Percentiles rank a stretch among this genome's conserved stretches.
These are phyloP conservation scores for Eragrostis nindensis DNA, from an alignment of 176 grass and related monocot species.

Conservation along the genomic window DNA sequence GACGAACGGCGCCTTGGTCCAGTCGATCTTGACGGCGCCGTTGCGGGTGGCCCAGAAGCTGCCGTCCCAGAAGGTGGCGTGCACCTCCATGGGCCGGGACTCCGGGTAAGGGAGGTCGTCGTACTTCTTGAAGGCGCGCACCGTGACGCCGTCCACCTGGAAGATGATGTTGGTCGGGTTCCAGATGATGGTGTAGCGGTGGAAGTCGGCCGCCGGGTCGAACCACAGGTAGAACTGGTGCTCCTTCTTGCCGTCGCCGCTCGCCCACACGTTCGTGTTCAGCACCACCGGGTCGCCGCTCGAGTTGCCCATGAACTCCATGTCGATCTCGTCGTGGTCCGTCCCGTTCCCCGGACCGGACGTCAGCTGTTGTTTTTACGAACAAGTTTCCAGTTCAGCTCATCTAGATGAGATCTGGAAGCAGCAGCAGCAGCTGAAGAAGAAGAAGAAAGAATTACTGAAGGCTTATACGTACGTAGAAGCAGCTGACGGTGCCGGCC, in stretches of 20 bases:
- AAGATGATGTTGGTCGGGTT: conserved; percentile 58
- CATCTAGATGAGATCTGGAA: neutral
- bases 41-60: conserved; percentile 82
- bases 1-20: conserved; percentile 58
- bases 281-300: conserved; percentile 34
- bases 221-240: conserved; percentile 69
- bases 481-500: conserved; percentile 59
- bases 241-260: conserved; percentile 64
- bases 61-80: conserved; percentile 82
- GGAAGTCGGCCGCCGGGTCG: conserved; percentile 51
- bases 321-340: conserved; percentile 60
- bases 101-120: conserved; percentile 46
- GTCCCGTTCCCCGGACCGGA: conserved; percentile 33
- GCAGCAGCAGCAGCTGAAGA: no score
- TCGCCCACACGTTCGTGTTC: conserved; percentile 63
- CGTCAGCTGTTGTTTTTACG: neutral
- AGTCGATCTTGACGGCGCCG: conserved; percentile 70
- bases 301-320: conserved; percentile 61
- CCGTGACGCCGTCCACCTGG: conserved; percentile 47
- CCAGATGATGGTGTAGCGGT: conserved; percentile 57
- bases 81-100: neutral
- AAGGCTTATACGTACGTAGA: neutral
- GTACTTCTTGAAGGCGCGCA: conserved; percentile 44
- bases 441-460: no score
- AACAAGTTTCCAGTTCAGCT: no score